Evolutionary conservation across 164 flowering plant species (phyloP).

Genomic region (Aristolochia contorta): DNA sequence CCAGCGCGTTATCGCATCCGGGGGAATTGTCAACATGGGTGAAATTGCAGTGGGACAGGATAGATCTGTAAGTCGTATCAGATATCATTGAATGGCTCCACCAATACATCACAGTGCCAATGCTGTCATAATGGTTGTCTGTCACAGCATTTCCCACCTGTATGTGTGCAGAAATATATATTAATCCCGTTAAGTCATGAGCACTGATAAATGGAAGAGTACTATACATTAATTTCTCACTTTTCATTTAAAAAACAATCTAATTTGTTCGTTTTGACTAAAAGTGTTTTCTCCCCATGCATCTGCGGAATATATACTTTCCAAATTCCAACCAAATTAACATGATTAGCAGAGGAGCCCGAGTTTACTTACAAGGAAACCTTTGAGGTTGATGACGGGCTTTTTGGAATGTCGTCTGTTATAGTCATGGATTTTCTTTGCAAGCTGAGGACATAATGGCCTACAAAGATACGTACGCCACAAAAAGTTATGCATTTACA

Average conservation of each 20-base stretch:
- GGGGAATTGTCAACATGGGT: constrained; percentile 14
- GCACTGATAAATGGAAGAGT: too few species aligned
- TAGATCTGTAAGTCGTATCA: constrained; percentile 50
- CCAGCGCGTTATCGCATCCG: constrained; percentile 30
- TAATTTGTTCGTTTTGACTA: too few species aligned
- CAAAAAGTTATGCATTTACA: neutral
- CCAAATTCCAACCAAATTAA: too few species aligned
- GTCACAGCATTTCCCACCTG: constrained; percentile 85
- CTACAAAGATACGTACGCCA: constrained; percentile 18
- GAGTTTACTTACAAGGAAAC: constrained; percentile 57
- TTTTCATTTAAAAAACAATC: too few species aligned
- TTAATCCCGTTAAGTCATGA: too few species aligned
- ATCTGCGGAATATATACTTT: too few species aligned
- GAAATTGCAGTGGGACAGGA: constrained; percentile 52
- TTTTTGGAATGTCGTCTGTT: constrained; percentile 35
- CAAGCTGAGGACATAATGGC: constrained; percentile 86
- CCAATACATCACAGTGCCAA: constrained; percentile 71
- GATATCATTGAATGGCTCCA: constrained; percentile 85
- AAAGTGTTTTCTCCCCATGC: too few species aligned
- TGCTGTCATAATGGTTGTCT: constrained; percentile 53
- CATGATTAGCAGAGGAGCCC: too few species aligned
- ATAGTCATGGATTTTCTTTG: constrained; percentile 47
- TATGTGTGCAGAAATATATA: too few species aligned
- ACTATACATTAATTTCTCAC: too few species aligned
- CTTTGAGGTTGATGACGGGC: constrained; percentile 67